Evolutionary conservation across 2,329 filamentous ascomycete genomes (phyloP).

Genomic region (Exophiala dermatitidis): DNA sequence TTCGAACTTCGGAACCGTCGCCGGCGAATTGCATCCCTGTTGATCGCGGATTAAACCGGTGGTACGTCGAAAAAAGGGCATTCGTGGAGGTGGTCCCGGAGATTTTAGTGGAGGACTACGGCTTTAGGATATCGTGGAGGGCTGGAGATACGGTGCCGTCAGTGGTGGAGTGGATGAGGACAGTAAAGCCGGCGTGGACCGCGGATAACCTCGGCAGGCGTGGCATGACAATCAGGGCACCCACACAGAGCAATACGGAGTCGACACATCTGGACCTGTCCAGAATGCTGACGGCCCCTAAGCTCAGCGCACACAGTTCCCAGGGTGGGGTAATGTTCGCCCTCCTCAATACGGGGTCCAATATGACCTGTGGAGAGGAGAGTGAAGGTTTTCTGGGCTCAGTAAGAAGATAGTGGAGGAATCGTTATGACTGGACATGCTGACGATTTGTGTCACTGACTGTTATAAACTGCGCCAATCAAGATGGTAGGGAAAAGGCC

Average conservation of each 20-base stretch:
- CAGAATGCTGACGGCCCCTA: too few species aligned
- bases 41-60: constrained; percentile 19
- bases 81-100: constrained; percentile 7
- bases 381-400: too few species aligned
- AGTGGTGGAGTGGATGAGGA: constrained; percentile 9
- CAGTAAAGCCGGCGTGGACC: constrained; percentile 11
- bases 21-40: constrained; percentile 14
- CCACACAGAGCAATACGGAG: background rate
- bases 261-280: too few species aligned
- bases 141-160: constrained; percentile 8
- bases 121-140: background rate
- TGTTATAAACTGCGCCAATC: too few species aligned
- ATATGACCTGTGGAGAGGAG: too few species aligned
- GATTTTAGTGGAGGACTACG: background rate
- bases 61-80: background rate
- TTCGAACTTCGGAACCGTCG: background rate
- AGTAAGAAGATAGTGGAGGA: too few species aligned
- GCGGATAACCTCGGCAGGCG: constrained; percentile 21
- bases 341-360: too few species aligned
- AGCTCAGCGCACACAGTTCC: too few species aligned
- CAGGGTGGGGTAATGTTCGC: too few species aligned
- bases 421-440: too few species aligned
- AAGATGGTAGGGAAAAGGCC: too few species aligned
- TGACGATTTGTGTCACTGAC: too few species aligned
- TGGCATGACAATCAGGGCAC: constrained; percentile 20